Evolutionary conservation across 345 rosid genomes (phyloP).

Genomic region (Populus tremula): DNA sequence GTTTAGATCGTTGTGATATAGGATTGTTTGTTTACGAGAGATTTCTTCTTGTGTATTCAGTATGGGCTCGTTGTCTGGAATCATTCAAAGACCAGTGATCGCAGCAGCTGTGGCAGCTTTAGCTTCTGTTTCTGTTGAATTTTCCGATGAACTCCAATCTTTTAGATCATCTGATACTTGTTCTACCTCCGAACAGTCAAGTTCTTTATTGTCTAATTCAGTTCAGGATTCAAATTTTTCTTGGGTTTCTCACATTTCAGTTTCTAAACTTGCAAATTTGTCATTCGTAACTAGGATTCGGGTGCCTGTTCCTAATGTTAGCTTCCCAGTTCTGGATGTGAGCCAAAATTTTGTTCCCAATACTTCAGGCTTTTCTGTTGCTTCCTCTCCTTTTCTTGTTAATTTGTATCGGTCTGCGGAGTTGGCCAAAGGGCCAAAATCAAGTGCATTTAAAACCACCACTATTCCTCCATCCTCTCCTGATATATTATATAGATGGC

Average conservation of each 20-base stretch:
- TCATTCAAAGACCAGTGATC: constrained; percentile 75
- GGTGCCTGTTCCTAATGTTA: constrained; percentile 60
- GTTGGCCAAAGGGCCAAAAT: constrained; percentile 64
- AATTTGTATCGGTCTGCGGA: constrained; percentile 65
- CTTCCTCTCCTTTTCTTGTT: constrained; percentile 48
- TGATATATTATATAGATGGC: constrained; percentile 80
- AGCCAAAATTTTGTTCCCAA: constrained; percentile 26
- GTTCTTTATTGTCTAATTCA: constrained; percentile 36
- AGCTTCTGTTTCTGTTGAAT: constrained; percentile 70
- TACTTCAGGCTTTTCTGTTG: constrained; percentile 27
- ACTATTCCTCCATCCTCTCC: constrained; percentile 40
- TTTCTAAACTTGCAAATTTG: constrained; percentile 61
- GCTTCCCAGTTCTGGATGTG: constrained; percentile 31
- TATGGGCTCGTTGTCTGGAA: constrained; percentile 80
- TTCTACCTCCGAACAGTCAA: constrained; percentile 36
- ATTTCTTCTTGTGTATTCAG: constrained; percentile 25
- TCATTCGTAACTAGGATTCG: constrained; percentile 53
- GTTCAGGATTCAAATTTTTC: constrained; percentile 36
- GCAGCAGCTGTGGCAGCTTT: constrained; percentile 79
- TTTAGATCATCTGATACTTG: constrained; percentile 29
- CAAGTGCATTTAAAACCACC: constrained; percentile 26
- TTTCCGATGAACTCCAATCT: constrained; percentile 55
- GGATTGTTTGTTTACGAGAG: constrained; percentile 21
- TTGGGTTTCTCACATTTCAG: constrained; percentile 54
- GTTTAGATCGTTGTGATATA: not conserved